Evolutionary conservation across 2,329 filamentous ascomycete genomes (phyloP).

Genomic region (Amesomyces nigricolor): DNA sequence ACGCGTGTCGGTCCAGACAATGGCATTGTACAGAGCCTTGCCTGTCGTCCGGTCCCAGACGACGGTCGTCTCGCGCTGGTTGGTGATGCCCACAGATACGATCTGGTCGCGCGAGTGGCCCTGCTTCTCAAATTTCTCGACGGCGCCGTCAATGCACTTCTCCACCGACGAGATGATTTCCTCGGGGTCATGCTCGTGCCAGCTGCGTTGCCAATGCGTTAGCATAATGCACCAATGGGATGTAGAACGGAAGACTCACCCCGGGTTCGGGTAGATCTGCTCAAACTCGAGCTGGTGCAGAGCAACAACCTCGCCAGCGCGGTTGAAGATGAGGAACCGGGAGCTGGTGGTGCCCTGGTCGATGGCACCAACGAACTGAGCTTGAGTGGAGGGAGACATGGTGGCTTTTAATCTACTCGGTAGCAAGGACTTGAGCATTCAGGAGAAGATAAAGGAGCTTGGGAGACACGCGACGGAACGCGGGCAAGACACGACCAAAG

Average conservation of each 20-base stretch:
- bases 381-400: not conserved
- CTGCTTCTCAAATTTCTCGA: constrained; percentile 62
- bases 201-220: constrained; percentile 32
- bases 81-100: constrained; percentile 77
- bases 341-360: no score
- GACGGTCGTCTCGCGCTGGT: constrained; percentile 82
- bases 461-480: no score
- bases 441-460: not conserved
- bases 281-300: no score
- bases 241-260: no score
- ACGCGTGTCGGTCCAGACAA: constrained; percentile 87
- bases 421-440: not conserved
- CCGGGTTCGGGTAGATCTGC: no score
- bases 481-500: no score
- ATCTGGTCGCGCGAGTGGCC: constrained; percentile 66
- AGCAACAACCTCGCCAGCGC: no score
- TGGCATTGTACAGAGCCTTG: constrained; percentile 74
- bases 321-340: no score
- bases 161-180: constrained; percentile 72
- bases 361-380: not conserved
- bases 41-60: constrained; percentile 80
- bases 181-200: constrained; percentile 82
- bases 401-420: not conserved
- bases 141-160: constrained; percentile 71
- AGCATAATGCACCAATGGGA: not conserved